phyloP scores from a whole-genome alignment of 306 rosid species.

The Sophora flavescens region DNA sequence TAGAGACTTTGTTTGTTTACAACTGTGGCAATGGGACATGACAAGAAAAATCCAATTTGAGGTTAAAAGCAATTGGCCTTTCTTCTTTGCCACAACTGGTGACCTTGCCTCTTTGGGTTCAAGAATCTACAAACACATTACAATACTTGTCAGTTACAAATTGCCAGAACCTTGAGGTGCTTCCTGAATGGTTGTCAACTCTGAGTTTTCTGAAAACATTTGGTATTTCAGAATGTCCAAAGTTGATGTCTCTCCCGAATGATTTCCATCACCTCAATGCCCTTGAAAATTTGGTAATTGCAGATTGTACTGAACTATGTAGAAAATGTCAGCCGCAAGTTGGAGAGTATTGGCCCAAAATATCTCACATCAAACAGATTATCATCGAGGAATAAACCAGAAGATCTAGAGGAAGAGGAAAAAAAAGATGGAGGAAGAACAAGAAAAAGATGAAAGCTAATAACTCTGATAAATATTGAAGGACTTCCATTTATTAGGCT shows the following conservation, averaged over 20 bases:
- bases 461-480: background rate
- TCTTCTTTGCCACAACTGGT: background rate
- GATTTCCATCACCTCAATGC: constrained; percentile 1
- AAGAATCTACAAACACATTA: background rate
- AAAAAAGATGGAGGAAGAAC: background rate
- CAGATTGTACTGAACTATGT: background rate
- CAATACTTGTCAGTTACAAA: background rate
- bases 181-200: constrained; percentile 11
- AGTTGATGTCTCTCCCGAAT: constrained; percentile 13
- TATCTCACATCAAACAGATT: constrained; percentile 7
- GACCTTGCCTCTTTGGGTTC: background rate
- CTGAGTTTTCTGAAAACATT: background rate
- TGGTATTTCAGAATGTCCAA: background rate
- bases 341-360: constrained; percentile 20
- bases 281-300: background rate
- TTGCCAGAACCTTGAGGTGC: background rate
- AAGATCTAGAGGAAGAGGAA: background rate
- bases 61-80: background rate
- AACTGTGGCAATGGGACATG: background rate
- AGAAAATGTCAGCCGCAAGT: background rate
- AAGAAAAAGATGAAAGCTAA: constrained; percentile 3
- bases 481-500: background rate
- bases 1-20: background rate
- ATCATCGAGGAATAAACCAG: background rate
- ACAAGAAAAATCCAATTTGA: background rate